Conservation (phyloP, 1,284 basidiomycete genomes). For the Porogramme epimiltina region DNA sequence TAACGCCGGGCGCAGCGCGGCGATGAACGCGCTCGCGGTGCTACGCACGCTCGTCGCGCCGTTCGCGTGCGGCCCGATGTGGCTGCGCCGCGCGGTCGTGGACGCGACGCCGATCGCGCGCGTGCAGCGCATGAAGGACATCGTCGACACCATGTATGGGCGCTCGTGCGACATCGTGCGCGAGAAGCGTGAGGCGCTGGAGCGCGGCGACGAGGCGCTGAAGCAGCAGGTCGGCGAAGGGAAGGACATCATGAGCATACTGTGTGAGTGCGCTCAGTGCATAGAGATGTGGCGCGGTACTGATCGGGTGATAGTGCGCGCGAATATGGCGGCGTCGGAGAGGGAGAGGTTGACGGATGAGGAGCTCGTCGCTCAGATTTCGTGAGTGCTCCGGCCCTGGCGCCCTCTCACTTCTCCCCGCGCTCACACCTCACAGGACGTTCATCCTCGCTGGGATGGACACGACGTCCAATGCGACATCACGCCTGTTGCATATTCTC, state of each 20-base stretch:
- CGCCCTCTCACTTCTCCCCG: neutral
- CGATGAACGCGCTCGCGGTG: neutral
- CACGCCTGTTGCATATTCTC: slow-evolving; percentile 29
- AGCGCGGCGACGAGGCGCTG: slow-evolving; percentile 22
- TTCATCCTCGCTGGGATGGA: slow-evolving; percentile 32
- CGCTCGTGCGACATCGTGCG: slow-evolving; percentile 38
- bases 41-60: neutral
- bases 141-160: slow-evolving; percentile 34
- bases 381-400: slow-evolving; percentile 8
- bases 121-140: slow-evolving; percentile 36
- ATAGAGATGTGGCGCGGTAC: no score
- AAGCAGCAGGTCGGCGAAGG: slow-evolving; percentile 36
- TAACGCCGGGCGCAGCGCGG: neutral
- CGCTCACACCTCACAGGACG: slow-evolving; percentile 14
- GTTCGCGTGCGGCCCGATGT: slow-evolving; percentile 26
- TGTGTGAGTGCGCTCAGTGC: slow-evolving; percentile 34
- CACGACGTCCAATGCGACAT: slow-evolving; percentile 30
- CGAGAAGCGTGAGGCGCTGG: slow-evolving; percentile 35
- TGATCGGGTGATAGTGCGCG: slow-evolving; percentile 21
- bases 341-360: slow-evolving; percentile 19
- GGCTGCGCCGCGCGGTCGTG: slow-evolving; percentile 38
- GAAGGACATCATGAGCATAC: slow-evolving; percentile 49
- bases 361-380: slow-evolving; percentile 30
- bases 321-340: slow-evolving; percentile 27
- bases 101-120: slow-evolving; percentile 36